Percentiles rank a stretch among this genome's conserved stretches.
Evolutionary conservation across 169 alveolate genomes (phyloP).

Genomic region (Eimeria sp.): DNA sequence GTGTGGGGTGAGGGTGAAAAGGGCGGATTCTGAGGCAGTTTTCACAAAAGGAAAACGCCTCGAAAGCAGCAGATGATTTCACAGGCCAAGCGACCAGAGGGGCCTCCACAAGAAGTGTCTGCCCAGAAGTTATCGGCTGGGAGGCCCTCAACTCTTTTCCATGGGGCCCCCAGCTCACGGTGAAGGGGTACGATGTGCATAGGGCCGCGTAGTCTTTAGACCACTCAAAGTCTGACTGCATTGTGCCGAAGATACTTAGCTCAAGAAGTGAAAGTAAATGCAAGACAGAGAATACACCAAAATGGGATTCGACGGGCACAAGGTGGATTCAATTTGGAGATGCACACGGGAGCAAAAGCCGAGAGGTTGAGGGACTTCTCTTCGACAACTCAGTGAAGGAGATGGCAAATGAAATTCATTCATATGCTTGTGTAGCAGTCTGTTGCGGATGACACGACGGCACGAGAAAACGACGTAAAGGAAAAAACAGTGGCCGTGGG

Average conservation of each 20-base stretch:
- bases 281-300: neutral
- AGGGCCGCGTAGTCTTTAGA: slow-evolving; percentile 33
- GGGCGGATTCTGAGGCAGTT: slow-evolving; percentile 39
- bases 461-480: too few species aligned
- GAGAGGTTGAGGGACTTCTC: too few species aligned
- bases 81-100: slow-evolving; percentile 46
- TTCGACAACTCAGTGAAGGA: too few species aligned
- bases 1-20: neutral
- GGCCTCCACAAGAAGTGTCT: neutral
- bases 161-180: slow-evolving; percentile 1
- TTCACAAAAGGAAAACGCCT: neutral
- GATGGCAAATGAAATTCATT: too few species aligned
- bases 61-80: slow-evolving; percentile 22
- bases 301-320: neutral
- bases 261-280: neutral
- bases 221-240: slow-evolving; percentile 33
- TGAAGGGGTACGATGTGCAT: neutral
- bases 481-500: neutral
- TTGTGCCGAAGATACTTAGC: neutral
- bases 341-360: neutral
- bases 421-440: too few species aligned
- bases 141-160: slow-evolving; percentile 57
- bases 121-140: neutral
- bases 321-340: neutral
- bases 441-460: too few species aligned